Percentiles rank a stretch among this genome's conserved stretches.
These are phyloP conservation scores for Colletotrichum sp. DNA, from an alignment of 2,329 filamentous ascomycete genomes.

Conservation along the genomic window DNA sequence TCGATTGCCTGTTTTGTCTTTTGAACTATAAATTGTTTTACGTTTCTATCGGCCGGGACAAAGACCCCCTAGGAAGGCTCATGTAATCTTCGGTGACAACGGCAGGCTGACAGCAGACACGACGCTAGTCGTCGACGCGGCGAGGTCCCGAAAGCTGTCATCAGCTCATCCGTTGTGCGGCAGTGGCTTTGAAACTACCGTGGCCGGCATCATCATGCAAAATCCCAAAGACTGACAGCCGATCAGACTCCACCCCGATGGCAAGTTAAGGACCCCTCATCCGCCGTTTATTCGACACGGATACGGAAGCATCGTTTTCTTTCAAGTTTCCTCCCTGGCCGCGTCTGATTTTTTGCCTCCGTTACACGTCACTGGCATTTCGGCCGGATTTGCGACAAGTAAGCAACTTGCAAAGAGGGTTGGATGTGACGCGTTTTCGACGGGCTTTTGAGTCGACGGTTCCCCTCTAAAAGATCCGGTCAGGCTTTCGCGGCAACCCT, in stretches of 20 bases:
- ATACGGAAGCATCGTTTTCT: not conserved
- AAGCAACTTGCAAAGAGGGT: not conserved
- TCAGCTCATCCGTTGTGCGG: constrained; percentile 1
- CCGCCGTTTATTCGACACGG: not conserved
- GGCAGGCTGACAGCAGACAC: not conserved
- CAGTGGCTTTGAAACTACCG: constrained; percentile 3
- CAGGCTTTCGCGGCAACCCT: not conserved
- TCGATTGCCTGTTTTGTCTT: not conserved
- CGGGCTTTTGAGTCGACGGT: not conserved
- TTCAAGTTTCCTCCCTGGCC: not conserved
- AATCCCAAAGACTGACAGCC: not conserved
- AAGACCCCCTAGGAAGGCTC: not conserved
- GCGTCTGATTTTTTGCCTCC: not conserved
- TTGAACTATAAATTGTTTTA: not conserved
- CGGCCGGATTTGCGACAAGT: not conserved
- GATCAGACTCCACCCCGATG: not conserved
- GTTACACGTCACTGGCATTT: not conserved
- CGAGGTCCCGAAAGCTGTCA: not conserved
- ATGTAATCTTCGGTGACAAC: not conserved
- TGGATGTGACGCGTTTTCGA: not conserved
- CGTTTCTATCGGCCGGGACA: not conserved
- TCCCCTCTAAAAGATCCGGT: not conserved
- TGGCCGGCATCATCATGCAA: not conserved
- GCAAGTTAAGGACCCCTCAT: not conserved
- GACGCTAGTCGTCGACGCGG: not conserved